Evolutionary conservation across 352 stramenopile genomes (phyloP).

Genomic region (Phytophthora hybrid): DNA sequence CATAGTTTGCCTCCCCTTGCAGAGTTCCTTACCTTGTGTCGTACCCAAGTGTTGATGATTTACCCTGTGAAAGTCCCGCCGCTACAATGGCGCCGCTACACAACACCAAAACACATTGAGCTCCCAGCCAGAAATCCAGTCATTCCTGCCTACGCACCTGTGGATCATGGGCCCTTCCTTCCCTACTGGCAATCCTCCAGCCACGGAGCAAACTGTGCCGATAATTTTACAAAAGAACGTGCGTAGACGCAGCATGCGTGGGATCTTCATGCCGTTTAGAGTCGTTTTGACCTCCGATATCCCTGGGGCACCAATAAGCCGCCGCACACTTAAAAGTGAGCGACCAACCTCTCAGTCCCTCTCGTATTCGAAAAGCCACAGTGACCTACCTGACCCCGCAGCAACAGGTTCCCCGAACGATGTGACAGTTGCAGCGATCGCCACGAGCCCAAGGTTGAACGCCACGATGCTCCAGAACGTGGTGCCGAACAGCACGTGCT

Average conservation of each 20-base stretch:
- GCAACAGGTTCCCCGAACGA: conserved; percentile 80
- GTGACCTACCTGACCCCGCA: conserved; percentile 72
- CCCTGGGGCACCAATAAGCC: conserved; percentile 41
- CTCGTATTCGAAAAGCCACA: background rate
- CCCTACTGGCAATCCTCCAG: conserved; percentile 86
- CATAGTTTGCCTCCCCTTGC: background rate
- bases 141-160: conserved; percentile 45
- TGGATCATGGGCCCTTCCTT: conserved; percentile 95
- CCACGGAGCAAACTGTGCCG: conserved; percentile 88
- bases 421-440: conserved; percentile 76
- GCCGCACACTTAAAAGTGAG: conserved; percentile 6
- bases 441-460: conserved; percentile 80
- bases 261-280: conserved; percentile 93
- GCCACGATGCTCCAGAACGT: conserved; percentile 75
- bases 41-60: conserved; percentile 76
- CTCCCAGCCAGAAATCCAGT: conserved; percentile 1
- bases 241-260: conserved; percentile 71
- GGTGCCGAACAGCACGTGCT: conserved; percentile 75
- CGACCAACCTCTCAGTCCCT: background rate
- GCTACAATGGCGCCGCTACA: conserved; percentile 79
- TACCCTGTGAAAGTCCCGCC: conserved; percentile 79
- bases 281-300: conserved; percentile 95
- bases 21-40: conserved; percentile 59
- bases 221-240: conserved; percentile 92
- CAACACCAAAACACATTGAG: background rate